Evolutionary conservation across 2,329 filamentous ascomycete genomes (phyloP).

Genomic region (Camillea tinctor): DNA sequence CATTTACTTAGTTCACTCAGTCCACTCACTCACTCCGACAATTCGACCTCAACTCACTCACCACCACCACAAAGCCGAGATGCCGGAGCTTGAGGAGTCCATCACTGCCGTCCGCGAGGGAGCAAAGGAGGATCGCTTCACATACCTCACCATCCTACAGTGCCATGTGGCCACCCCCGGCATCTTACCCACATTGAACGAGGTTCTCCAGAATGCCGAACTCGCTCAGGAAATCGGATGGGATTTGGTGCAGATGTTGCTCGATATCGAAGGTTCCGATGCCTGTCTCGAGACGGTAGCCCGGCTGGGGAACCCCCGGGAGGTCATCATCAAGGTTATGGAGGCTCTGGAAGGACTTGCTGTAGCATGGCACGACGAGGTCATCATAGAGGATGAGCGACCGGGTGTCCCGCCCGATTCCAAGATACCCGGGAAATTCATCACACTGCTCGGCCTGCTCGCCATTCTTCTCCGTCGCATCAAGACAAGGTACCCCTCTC

Average conservation of each 20-base stretch:
- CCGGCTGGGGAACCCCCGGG: conserved; percentile 73
- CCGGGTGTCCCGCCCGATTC: conserved; percentile 33
- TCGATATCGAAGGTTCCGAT: conserved; percentile 66
- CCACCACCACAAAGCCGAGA: conserved; percentile 9
- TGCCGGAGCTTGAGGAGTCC: conserved; percentile 30
- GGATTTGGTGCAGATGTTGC: conserved; percentile 76
- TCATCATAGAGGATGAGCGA: conserved; percentile 38
- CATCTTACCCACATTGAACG: conserved; percentile 65
- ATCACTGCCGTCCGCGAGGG: conserved; percentile 32
- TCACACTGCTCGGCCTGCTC: conserved; percentile 68
- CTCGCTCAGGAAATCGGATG: conserved; percentile 78
- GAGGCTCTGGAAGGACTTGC: conserved; percentile 65
- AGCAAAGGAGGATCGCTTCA: conserved; percentile 59
- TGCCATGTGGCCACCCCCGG: conserved; percentile 64
- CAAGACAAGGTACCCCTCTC: conserved; percentile 73
- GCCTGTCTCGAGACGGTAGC: conserved; percentile 72
- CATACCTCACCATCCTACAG: conserved; percentile 76
- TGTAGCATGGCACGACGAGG: conserved; percentile 44
- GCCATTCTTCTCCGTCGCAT: conserved; percentile 71
- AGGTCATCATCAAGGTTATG: conserved; percentile 78
- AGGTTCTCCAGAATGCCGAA: conserved; percentile 65
- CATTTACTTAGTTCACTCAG: too few species aligned
- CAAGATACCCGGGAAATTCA: conserved; percentile 53
- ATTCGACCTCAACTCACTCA: neutral
- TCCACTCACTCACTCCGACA: too few species aligned